Conservation (phyloP, 139 green algal genomes). For the Chlorella ohadii region DNA sequence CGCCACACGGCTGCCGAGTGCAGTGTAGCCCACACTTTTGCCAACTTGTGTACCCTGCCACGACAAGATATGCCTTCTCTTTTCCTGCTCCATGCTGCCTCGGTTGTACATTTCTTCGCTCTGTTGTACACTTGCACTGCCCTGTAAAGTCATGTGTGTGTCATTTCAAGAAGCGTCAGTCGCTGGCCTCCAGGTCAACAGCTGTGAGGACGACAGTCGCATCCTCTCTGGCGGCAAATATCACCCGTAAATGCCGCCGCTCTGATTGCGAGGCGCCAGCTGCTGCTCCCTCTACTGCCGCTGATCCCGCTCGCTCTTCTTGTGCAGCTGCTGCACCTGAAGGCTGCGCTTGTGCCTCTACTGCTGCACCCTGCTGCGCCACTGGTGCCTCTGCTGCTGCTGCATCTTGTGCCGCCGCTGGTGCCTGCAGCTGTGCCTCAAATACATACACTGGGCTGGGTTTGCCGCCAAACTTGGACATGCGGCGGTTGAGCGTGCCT, state of each 20-base stretch:
- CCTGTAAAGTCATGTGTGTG: no score
- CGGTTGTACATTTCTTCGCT: no score
- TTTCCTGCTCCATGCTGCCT: no score
- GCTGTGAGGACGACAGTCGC: not conserved
- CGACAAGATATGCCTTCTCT: no score
- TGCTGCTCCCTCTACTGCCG: not conserved
- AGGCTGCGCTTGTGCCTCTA: not conserved
- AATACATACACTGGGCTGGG: not conserved
- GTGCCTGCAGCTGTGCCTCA: not conserved
- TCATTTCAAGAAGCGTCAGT: not conserved
- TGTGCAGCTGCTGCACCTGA: not conserved
- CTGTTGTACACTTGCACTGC: no score
- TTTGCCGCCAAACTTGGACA: constrained; percentile 21
- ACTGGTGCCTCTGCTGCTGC: not conserved
- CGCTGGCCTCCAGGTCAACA: not conserved
- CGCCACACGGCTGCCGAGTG: no score
- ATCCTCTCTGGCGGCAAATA: not conserved
- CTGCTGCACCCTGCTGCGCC: not conserved
- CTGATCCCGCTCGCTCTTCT: not conserved
- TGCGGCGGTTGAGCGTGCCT: not conserved
- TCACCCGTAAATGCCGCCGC: not conserved
- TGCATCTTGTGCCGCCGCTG: not conserved
- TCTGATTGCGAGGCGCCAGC: not conserved
- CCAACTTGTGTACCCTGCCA: no score
- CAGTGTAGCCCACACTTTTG: no score